Evolutionary conservation across 2,329 filamentous ascomycete species (phyloP), one percentile per base, ranked within the genome.

Genomic region (Chaetomiaceae sp.): DNA sequence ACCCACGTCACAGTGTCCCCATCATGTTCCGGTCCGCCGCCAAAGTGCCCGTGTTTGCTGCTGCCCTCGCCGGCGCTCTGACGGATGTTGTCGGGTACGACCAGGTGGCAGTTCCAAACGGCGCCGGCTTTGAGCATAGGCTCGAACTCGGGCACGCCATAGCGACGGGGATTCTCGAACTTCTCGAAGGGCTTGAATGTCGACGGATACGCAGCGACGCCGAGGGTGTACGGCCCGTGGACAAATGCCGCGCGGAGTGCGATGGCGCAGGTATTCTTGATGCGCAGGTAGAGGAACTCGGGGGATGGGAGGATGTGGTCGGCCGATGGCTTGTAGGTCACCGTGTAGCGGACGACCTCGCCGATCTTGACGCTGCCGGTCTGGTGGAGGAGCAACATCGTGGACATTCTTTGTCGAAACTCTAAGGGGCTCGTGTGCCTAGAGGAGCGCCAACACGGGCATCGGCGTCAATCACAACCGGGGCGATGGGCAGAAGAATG

Each of bases 61-160:
- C 69, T 70, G 46, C 75, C 76, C 48, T 83, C 85, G 48, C 76
- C 76, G 38, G 85, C 86, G 16, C 74, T 80, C 66, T 86, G 81
- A 43, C 89, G 79, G 55, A 94, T 86, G 58, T 85, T 75, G 50
- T 92, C 86, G 0, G 92, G 92, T 0, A 99, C 85, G 5, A 82
- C 77, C 58, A 99, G 79, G 65, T 85, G 82, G 53, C 89, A 87
- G 62, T 84, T 82, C 87, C 91, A 99, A 41, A 80, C 84, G 6
- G 90, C 91, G 27, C 91, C 94, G 8, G 94, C 91, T 75, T 97
- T 97, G 66, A 99, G 80, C 75, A 96, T 92, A 42, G 94, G 92
- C 71, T 99, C 94, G 65, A 94, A 99, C 63, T 95, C 88, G 14
- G 94, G 94, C 1, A 86, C 79, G 42, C 89, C 89, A 72, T 90